Base-by-base conservation (phyloP, 2,329 filamentous ascomycete species). In the Fusarium avenaceum region DNA sequence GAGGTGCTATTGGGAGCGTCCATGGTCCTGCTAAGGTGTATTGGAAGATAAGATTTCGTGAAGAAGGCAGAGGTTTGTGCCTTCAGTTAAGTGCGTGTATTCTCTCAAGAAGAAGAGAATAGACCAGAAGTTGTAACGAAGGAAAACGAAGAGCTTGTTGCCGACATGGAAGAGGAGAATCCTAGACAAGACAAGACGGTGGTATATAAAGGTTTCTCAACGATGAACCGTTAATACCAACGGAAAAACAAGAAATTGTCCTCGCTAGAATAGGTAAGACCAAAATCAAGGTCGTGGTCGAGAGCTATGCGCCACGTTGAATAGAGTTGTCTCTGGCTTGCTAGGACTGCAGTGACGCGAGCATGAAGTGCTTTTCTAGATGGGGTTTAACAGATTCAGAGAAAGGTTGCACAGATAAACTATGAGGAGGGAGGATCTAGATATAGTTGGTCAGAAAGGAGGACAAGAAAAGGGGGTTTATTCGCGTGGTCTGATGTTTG, bases 251-350 rank as follows among this genome's bases (percentile, higher is more conserved):
- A 51, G 68, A 65, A 51, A 28, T 57, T 54, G 51, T 58, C 33
- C 45, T 60, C 35, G 54, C 64, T 52, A 71, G 48, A 67, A 71
- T 64, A 58, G 65, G 65, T 38, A 70, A 69, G 54, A 42, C 32
- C 55, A 35, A 40, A 48, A 53, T 39, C n/a, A 32, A 43, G 42
- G 30, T 49, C 38, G 53, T 70, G 58, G 51, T 57, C 62, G 58
- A 71, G 57, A 71, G 68, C 45, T 71, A 52, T 71, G 55, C 68
- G 68, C 68, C 68, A 71, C 68, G 30, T 48, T 48, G 38, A 47
- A 45, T 35, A 52, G 50, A 46, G 49, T 63, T 57, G 60, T 57
- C 40, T 45, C 33, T 65, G 60, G 30, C 47, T 58, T 47, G 45
- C 30, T 42, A 47, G 28, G 56, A 38, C 39, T 48, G 47, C 32